Evolutionary conservation across 176 grass and related monocot species (phyloP), one percentile per base, ranked within the genome.

Genomic region (Stipa capillata): DNA sequence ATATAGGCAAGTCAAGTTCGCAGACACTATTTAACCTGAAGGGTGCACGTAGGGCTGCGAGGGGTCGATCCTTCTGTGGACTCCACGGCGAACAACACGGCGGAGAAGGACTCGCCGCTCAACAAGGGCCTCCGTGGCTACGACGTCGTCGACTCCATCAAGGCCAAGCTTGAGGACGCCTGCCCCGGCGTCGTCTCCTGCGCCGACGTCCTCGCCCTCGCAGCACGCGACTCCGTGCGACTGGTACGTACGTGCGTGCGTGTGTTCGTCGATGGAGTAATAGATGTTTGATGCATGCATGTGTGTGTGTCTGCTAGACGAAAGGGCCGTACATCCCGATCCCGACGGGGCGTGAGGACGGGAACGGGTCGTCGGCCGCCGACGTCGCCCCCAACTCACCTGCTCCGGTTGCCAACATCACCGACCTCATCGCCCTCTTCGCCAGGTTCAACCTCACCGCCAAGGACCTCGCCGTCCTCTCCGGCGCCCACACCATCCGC

Each of bases 161-260:
- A 92, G 82, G 85, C 77, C 35, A 85, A 76, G 56, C 72, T 93
- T 51, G 91, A 93, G 5, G n/a, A n/a, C n/a, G n/a, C n/a, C n/a
- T n/a, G n/a, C n/a, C n/a, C n/a, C n/a, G n/a, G n/a, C n/a, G n/a
- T n/a, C n/a, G n/a, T n/a, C n/a, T n/a, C n/a, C n/a, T n/a, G n/a
- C n/a, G n/a, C n/a, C n/a, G n/a, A n/a, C n/a, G n/a, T n/a, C n/a
- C n/a, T n/a, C n/a, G n/a, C n/a, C n/a, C n/a, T n/a, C n/a, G n/a
- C n/a, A n/a, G n/a, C n/a, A n/a, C n/a, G n/a, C n/a, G n/a, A n/a
- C n/a, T n/a, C n/a, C n/a, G n/a, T n/a, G n/a, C n/a, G n/a, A n/a
- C n/a, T n/a, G n/a, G n/a, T n/a, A n/a, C n/a, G n/a, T n/a, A n/a
- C n/a, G n/a, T n/a, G n/a, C n/a, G n/a, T n/a, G n/a, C n/a, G n/a